Conservation (phyloP, 495 filamentous ascomycete genomes). For the Amphirosellinia nigrospora region DNA sequence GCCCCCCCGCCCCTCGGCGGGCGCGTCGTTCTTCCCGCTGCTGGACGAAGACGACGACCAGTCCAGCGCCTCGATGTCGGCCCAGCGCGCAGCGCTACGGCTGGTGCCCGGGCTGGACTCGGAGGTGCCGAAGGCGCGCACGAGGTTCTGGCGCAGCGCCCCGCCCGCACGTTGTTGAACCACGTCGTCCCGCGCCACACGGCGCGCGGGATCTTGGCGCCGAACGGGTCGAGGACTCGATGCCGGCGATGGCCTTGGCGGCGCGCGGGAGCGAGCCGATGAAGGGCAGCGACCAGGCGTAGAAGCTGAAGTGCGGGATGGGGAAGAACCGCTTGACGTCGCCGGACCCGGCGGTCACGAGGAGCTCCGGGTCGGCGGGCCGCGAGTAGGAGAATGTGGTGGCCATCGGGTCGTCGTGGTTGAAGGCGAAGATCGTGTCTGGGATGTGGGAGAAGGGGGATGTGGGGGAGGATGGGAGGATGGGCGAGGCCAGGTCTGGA, state of each 20-base stretch:
- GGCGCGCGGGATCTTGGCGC: slow-evolving; percentile 64
- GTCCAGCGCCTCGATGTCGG: slow-evolving; percentile 55
- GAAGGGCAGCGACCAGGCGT: slow-evolving; percentile 70
- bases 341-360: slow-evolving; percentile 31
- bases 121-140: slow-evolving; percentile 37
- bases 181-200: slow-evolving; percentile 72
- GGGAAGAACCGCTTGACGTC: slow-evolving; percentile 60
- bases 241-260: slow-evolving; percentile 46
- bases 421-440: slow-evolving; percentile 62
- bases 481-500: slow-evolving; percentile 47
- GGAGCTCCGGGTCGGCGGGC: slow-evolving; percentile 51
- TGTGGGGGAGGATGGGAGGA: slow-evolving; percentile 3
- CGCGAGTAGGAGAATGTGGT: slow-evolving; percentile 42
- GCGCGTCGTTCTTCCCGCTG: neutral
- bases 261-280: slow-evolving; percentile 65
- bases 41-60: no score
- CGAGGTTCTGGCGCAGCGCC: slow-evolving; percentile 52
- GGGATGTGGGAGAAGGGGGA: slow-evolving; percentile 45
- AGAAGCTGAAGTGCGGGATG: slow-evolving; percentile 83
- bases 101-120: slow-evolving; percentile 32
- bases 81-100: slow-evolving; percentile 38
- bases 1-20: neutral
- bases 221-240: slow-evolving; percentile 41
- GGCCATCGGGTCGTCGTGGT: slow-evolving; percentile 40
- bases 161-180: slow-evolving; percentile 54